Percentiles rank a stretch among this genome's conserved stretches.
Conservation (phyloP, 2,329 filamentous ascomycete species). For the Sporothrix mexicana region DNA sequence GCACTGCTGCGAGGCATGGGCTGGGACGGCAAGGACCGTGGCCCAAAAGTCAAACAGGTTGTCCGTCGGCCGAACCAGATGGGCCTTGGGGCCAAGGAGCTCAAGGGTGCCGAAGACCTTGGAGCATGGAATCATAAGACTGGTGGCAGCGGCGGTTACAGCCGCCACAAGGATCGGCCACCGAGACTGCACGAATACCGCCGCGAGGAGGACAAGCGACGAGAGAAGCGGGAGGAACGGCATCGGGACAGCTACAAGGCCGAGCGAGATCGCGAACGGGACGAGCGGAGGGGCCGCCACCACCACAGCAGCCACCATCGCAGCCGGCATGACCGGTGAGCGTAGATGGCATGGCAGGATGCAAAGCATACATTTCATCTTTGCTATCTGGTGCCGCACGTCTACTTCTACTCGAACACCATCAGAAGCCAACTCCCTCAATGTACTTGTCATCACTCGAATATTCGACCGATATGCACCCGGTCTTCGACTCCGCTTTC, state of each 20-base stretch:
- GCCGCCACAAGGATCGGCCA: constrained; percentile 31
- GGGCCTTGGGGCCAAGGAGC: constrained; percentile 70
- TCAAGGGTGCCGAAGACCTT: constrained; percentile 40
- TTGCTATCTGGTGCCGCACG: too few relatives aligned
- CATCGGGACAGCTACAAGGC: constrained; percentile 38
- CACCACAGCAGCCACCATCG: constrained; percentile 31
- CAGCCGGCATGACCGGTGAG: constrained; percentile 32
- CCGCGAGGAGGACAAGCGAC: constrained; percentile 38
- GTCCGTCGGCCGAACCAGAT: constrained; percentile 79
- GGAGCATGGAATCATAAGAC: constrained; percentile 40
- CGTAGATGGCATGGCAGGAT: not conserved
- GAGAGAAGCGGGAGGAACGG: constrained; percentile 36
- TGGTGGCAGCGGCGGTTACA: not conserved
- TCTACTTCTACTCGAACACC: too few relatives aligned
- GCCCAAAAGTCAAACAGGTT: constrained; percentile 66
- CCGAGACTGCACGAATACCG: constrained; percentile 40
- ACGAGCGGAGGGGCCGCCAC: constrained; percentile 24
- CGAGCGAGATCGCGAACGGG: constrained; percentile 36
- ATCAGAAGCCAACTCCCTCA: not conserved
- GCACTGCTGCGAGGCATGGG: constrained; percentile 92
- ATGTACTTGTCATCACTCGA: too few relatives aligned
- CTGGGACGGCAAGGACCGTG: constrained; percentile 75
- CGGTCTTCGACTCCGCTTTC: not conserved
- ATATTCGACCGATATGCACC: not conserved
- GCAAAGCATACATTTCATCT: not conserved